phyloP scores from a whole-genome alignment of 768 basidiomycete species.

The Mycena crocata region DNA sequence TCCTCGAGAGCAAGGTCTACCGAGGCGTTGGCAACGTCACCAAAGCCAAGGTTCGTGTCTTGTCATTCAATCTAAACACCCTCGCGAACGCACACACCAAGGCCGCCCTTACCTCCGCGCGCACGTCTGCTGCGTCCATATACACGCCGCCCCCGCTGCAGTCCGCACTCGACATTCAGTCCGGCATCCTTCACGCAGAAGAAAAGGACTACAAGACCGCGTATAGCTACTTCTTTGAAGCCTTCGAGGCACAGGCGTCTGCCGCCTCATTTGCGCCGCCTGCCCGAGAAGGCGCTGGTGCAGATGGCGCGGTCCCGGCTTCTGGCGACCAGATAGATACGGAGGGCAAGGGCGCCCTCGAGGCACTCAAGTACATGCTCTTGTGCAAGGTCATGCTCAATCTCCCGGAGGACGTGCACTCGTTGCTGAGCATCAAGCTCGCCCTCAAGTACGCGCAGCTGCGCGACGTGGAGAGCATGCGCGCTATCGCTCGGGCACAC shows the following conservation, averaged over 20 bases:
- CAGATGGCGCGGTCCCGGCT: constrained; percentile 27
- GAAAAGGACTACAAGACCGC: constrained; percentile 98
- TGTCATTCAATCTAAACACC: not conserved
- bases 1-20: constrained; percentile 93
- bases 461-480: constrained; percentile 95
- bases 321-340: constrained; percentile 72
- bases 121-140: constrained; percentile 95
- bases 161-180: constrained; percentile 63
- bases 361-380: constrained; percentile 97
- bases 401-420: constrained; percentile 91
- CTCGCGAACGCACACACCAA: constrained; percentile 45
- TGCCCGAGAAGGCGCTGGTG: constrained; percentile 12
- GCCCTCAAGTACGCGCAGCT: constrained; percentile 89
- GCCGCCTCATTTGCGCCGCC: constrained; percentile 32
- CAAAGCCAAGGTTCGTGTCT: constrained; percentile 80
- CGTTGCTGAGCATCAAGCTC: constrained; percentile 87
- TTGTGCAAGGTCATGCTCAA: constrained; percentile 99
- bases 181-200: constrained; percentile 90
- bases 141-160: constrained; percentile 63
- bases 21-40: constrained; percentile 89
- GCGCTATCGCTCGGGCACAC: constrained; percentile 93
- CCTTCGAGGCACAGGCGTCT: constrained; percentile 71
- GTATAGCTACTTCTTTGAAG: constrained; percentile 97
- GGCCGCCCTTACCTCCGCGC: constrained; percentile 90
- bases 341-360: constrained; percentile 81